Evolutionary conservation across 352 stramenopile genomes (phyloP), one percentile per base, ranked within the genome.

Genomic region (Phytophthora citrophthora): DNA sequence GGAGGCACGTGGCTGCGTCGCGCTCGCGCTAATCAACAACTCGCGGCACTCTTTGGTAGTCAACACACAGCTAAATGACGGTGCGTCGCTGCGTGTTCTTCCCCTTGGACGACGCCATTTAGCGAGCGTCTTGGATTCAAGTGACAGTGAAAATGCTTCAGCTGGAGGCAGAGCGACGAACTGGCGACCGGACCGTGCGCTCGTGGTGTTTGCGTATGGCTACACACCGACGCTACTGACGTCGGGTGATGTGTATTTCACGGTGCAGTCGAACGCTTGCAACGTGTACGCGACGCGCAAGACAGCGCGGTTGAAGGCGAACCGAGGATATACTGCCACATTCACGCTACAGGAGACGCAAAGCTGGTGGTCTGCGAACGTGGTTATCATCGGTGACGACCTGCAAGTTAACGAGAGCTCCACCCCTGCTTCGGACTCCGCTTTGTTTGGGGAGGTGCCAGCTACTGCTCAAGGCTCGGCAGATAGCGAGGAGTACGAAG

Each of bases 211-310:
- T 61, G 88, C 86, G 9, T 95, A 86, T 59, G 88, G 88, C 18
- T 95, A 95, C 72, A 95, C 86, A 9, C 88, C 88, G 29, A 94
- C 88, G 29, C 54, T 93, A 24, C 64, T 95, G 29, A 94, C 88
- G 27, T 91, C 84, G 12, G 86, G 88, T 8, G 86, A 95, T 26
- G 83, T 95, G 11, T 93, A 92, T 59, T 91, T 95, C 34, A 90
- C 79, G 1, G 73, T 94, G 13, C 81, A 90, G 50, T 94, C 82
- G 18, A 95, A 94, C 51, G 88, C 86, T 4, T 95, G 87, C 68
- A 91, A 86, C 43, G 71, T 94, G 49, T 92, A 86, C 40, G 74
- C 86, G n/a, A 93, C 86, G 13, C 83, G 88, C 24, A 91, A 93
- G 66, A 91, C 76, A 7, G 86, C 84, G 41, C 82, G 86, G 0